Evolutionary conservation across 345 rosid species (phyloP).

Genomic region (Euphorbia lathyris): DNA sequence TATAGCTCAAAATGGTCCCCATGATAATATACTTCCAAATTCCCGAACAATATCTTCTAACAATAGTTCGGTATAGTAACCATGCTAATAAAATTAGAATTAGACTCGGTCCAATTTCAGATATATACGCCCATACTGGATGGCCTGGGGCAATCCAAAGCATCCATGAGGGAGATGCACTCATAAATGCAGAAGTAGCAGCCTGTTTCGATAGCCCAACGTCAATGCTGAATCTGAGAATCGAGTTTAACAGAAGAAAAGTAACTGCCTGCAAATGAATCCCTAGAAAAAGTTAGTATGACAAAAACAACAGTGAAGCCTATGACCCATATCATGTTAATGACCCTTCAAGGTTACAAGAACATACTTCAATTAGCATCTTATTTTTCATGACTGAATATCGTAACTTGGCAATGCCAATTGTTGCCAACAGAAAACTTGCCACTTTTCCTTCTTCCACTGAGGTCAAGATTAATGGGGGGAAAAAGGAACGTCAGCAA

Average conservation of each 20-base stretch:
- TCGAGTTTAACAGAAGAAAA: slow-evolving; percentile 58
- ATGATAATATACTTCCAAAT: slow-evolving; percentile 43
- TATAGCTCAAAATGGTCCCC: slow-evolving; percentile 56
- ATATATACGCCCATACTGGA: slow-evolving; percentile 42
- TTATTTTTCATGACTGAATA: slow-evolving; percentile 50
- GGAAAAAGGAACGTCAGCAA: not conserved
- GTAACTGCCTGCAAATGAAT: slow-evolving; percentile 53
- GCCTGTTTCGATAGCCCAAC: slow-evolving; percentile 93
- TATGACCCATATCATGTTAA: not conserved
- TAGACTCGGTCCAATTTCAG: slow-evolving; percentile 55
- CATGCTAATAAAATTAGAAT: slow-evolving; percentile 43
- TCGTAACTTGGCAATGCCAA: slow-evolving; percentile 64
- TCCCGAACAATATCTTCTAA: slow-evolving; percentile 28
- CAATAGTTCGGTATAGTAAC: slow-evolving; percentile 36
- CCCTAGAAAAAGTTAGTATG: slow-evolving; percentile 18
- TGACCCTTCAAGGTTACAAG: slow-evolving; percentile 7
- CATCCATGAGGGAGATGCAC: slow-evolving; percentile 68
- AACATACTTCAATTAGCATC: slow-evolving; percentile 64
- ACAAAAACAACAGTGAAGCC: slow-evolving; percentile 9
- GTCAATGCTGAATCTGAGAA: slow-evolving; percentile 72
- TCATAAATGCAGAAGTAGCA: slow-evolving; percentile 75
- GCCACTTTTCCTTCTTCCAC: slow-evolving; percentile 99
- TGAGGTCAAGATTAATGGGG: slow-evolving; percentile 29
- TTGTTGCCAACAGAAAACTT: slow-evolving; percentile 78
- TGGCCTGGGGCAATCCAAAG: slow-evolving; percentile 52